These are phyloP conservation scores for Venturia aucupariae DNA, from an alignment of 2,329 filamentous ascomycete genomes.

Conservation along the genomic window DNA sequence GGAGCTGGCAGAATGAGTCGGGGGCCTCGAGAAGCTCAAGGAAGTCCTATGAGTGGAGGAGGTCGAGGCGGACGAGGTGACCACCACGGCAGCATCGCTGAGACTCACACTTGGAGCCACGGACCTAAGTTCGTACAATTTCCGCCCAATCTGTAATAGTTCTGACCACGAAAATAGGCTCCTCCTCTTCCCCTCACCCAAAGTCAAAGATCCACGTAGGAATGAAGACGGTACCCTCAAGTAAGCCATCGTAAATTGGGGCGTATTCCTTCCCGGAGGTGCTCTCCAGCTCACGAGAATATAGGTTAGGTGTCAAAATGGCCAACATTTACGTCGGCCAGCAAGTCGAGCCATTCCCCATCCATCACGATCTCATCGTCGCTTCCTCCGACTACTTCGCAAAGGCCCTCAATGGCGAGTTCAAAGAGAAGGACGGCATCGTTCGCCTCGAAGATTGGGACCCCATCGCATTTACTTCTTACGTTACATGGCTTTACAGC, in stretches of 20 bases:
- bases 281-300: background rate
- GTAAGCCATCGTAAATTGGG: background rate
- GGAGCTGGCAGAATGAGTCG: too few relatives aligned
- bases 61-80: too few relatives aligned
- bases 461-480: background rate
- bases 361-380: background rate
- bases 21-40: too few relatives aligned
- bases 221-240: background rate
- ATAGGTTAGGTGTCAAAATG: background rate
- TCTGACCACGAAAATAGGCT: too few relatives aligned
- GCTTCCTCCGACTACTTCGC: background rate
- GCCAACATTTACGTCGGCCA: background rate
- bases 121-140: too few relatives aligned
- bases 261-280: background rate
- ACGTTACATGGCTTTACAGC: background rate
- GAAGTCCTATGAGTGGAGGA: too few relatives aligned
- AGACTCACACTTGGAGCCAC: too few relatives aligned
- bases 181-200: background rate
- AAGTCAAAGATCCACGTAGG: background rate
- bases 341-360: background rate
- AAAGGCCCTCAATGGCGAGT: background rate
- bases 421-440: background rate
- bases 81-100: too few relatives aligned
- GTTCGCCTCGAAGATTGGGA: background rate
- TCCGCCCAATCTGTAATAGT: too few relatives aligned